A percentile compares a stretch with the other conserved stretches of the same genome.
Evolutionary conservation across 306 rosid genomes (phyloP).

Genomic region (Castanea sativa): DNA sequence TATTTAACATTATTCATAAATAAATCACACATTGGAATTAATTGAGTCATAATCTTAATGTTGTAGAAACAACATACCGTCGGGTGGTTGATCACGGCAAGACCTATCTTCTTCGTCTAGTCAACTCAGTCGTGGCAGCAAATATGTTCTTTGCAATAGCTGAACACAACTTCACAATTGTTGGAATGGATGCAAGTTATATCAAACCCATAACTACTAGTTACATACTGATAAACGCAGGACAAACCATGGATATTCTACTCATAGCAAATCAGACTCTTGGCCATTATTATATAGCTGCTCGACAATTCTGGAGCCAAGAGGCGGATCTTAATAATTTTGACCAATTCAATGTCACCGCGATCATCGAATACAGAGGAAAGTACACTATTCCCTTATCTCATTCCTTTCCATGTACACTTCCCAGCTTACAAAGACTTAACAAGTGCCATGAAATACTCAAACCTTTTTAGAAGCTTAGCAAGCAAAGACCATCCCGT

Average conservation of each 20-base stretch:
- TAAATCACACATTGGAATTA: too few relatives aligned
- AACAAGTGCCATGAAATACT: conserved; percentile 18
- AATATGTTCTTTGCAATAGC: too few relatives aligned
- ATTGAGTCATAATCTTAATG: neutral
- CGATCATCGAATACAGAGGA: conserved; percentile 38
- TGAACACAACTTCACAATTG: too few relatives aligned
- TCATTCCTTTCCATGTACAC: conserved; percentile 16
- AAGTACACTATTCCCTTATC: conserved; percentile 3
- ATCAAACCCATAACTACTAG: too few relatives aligned
- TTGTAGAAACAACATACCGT: conserved; percentile 28
- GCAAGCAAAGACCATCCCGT: conserved; percentile 18
- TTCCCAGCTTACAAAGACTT: conserved; percentile 31
- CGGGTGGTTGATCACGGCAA: conserved; percentile 31
- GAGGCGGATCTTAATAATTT: neutral
- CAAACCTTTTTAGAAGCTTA: conserved; percentile 28
- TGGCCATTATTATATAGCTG: conserved; percentile 44
- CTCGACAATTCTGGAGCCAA: conserved; percentile 28
- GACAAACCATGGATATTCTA: too few relatives aligned
- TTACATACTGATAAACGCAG: too few relatives aligned
- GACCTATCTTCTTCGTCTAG: conserved; percentile 41
- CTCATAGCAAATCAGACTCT: conserved; percentile 22
- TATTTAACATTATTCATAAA: too few relatives aligned
- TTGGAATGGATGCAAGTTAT: too few relatives aligned
- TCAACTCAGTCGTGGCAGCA: conserved; percentile 35
- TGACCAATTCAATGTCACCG: conserved; percentile 36